Evolutionary conservation across 768 basidiomycete species (phyloP).

Genomic region (Serendipita sp.): DNA sequence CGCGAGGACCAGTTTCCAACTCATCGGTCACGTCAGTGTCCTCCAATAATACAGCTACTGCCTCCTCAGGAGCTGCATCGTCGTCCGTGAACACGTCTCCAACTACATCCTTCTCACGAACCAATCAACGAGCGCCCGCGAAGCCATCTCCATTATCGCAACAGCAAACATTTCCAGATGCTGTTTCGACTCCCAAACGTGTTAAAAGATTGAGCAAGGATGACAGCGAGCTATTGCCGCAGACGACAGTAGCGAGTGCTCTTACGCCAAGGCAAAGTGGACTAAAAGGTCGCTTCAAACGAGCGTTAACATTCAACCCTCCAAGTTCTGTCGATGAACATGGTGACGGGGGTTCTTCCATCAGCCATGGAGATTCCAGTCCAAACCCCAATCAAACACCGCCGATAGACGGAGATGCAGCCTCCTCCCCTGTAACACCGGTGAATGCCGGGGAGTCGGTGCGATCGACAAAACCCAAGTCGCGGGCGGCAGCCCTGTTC

Average conservation of each 20-base stretch:
- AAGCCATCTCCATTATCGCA: conserved; percentile 59
- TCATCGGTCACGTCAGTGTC: conserved; percentile 12
- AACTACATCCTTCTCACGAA: conserved; percentile 15
- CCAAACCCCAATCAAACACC: not conserved
- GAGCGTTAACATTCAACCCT: conserved; percentile 53
- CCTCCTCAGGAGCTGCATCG: conserved; percentile 31
- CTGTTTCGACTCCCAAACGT: conserved; percentile 13
- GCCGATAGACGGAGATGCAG: not conserved
- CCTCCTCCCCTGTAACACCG: conserved; percentile 15
- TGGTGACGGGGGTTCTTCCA: conserved; percentile 21
- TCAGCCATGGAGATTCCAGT: conserved; percentile 4
- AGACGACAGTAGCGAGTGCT: conserved; percentile 9
- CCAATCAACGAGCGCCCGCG: conserved; percentile 17
- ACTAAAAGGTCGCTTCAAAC: conserved; percentile 58
- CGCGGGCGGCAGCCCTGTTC: conserved; percentile 61
- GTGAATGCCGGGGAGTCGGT: conserved; percentile 23
- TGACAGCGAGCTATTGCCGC: conserved; percentile 10
- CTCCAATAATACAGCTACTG: conserved; percentile 16
- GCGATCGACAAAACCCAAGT: conserved; percentile 27
- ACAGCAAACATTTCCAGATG: conserved; percentile 30
- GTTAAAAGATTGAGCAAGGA: conserved; percentile 18
- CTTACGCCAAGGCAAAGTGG: conserved; percentile 41
- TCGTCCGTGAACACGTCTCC: conserved; percentile 21
- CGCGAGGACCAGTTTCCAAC: conserved; percentile 2
- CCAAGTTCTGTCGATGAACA: conserved; percentile 40